A percentile compares a stretch with the other conserved stretches of the same genome.
Conservation (phyloP, 1,284 basidiomycete species). For the Ustilago hordei region DNA sequence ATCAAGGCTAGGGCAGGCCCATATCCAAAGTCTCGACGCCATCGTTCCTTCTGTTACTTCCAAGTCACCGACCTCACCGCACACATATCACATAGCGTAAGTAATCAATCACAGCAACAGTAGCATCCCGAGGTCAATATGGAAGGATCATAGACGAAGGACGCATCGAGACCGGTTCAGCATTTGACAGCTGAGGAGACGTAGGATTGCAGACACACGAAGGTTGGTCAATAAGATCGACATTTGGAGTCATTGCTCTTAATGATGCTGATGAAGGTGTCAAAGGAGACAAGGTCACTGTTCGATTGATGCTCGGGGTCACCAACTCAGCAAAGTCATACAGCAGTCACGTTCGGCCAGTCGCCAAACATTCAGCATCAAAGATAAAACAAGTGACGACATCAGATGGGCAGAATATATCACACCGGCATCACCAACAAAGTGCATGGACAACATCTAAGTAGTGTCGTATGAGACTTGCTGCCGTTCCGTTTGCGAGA, state of each 20-base stretch:
- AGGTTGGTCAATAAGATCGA: background rate
- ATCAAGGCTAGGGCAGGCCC: background rate
- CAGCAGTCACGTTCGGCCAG: background rate
- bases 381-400: background rate
- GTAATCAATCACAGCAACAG: slow-evolving; percentile 18
- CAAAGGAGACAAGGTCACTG: background rate
- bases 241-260: background rate
- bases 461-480: background rate
- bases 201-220: background rate
- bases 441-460: background rate
- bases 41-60: slow-evolving; percentile 23
- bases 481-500: background rate
- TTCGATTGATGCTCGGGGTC: background rate
- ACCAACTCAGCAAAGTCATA: background rate
- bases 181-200: background rate
- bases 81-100: slow-evolving; percentile 51
- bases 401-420: background rate
- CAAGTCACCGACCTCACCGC: slow-evolving; percentile 54
- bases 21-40: slow-evolving; percentile 7
- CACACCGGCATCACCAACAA: background rate
- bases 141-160: background rate
- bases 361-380: background rate
- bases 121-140: background rate
- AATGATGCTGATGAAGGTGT: background rate
- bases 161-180: background rate